Percentiles rank a stretch among this genome's conserved stretches.
Conservation (phyloP, 176 grass and related monocot species). For the Carex cristatella region DNA sequence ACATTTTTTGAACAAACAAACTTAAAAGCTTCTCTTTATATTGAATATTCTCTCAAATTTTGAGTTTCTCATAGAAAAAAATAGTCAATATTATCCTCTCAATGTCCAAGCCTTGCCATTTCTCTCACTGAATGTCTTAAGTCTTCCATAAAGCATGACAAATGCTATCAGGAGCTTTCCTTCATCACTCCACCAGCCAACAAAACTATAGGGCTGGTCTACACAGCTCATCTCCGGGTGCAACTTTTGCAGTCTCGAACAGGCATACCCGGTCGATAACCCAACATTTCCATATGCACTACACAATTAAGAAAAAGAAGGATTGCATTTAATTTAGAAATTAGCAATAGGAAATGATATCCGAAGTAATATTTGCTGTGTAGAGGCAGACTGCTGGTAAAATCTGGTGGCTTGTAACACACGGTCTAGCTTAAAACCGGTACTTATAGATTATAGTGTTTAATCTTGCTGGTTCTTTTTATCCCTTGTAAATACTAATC, state of each 20-base stretch:
- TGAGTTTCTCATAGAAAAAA: not conserved
- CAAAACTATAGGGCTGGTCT: slow-evolving; percentile 52
- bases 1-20: not conserved
- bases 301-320: not conserved
- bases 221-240: slow-evolving; percentile 32
- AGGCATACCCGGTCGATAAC: slow-evolving; percentile 56
- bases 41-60: not conserved
- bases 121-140: slow-evolving; percentile 41
- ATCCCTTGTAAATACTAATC: not conserved
- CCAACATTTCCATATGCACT: slow-evolving; percentile 69
- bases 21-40: not conserved
- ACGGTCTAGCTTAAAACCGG: not conserved
- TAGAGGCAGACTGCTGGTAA: not conserved
- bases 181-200: slow-evolving; percentile 62
- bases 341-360: not conserved
- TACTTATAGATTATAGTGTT: not conserved
- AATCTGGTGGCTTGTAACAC: not conserved
- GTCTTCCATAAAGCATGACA: slow-evolving; percentile 64
- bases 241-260: slow-evolving; percentile 30
- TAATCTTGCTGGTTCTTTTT: not conserved
- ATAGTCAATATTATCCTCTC: not conserved
- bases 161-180: slow-evolving; percentile 55
- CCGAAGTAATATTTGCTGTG: too few species aligned
- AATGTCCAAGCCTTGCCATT: slow-evolving; percentile 21
- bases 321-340: not conserved